Evolutionary conservation across 306 rosid genomes (phyloP), one percentile per base, ranked within the genome.

Genomic region (Sophora flavescens): DNA sequence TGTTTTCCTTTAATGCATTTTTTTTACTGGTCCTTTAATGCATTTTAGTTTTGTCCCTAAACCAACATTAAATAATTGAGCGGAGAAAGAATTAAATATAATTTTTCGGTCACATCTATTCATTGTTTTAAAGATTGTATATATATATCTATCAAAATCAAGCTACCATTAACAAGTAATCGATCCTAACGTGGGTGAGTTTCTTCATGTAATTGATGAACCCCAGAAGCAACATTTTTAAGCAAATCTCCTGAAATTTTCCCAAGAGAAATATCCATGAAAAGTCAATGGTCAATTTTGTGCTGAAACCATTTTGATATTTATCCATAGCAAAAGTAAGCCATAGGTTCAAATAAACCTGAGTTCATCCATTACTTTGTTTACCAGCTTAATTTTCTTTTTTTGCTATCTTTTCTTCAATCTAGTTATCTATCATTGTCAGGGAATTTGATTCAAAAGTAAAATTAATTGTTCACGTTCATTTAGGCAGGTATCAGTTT

Each of bases 381-480:
- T 73, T 41, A 28, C 41, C 6, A 36, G 8, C 5, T 68, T 22
- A 22, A 22, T 22, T 22, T 22, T 22, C 22, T 22, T 6, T 50
- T 26, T 16, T 51, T 32, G 47, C 45, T 28, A 17, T 22, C 10
- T 50, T 54, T 38, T 28, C 22, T 58, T 42, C 44, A 9, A 41
- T 54, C 5, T 30, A 28, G 42, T 63, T 39, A 17, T 63, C 10
- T 71, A 52, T 22, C 22, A 22, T 22, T 22, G 22, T 67, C 12
- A n/a, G 3, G 35, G 17, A 12, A 15, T 30, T 33, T 63, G 53
- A 79, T 79, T 50, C 35, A 64, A 56, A 42, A 54, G 22, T 26
- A 50, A 35, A 39, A 14, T 22, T 22, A 22, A 22, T 67, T 74
- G 72, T 18, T 71, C 53, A 51, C 33, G 76, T 9, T 71, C 52